A percentile compares a stretch with the other conserved stretches of the same genome.
Conservation (phyloP, 169 alveolate species). For the Cyclospora cayetanensis region DNA sequence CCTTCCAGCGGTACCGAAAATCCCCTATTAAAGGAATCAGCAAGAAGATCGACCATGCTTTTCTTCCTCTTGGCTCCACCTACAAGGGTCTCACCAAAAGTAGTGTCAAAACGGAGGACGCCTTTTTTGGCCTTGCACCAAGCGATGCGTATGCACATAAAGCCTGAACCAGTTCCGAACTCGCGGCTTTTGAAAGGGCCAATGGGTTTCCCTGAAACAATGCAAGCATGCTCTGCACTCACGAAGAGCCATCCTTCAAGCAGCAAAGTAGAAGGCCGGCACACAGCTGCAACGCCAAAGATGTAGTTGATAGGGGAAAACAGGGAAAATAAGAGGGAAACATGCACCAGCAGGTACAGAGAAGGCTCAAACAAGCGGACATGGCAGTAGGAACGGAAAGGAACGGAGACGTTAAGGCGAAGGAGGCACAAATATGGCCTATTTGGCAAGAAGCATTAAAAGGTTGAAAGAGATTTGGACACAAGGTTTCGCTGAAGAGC, state of each 20-base stretch:
- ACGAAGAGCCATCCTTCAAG: too few relatives aligned
- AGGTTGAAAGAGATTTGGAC: too few relatives aligned
- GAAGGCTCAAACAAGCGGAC: too few relatives aligned
- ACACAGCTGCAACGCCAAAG: not conserved
- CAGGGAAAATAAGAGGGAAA: not conserved
- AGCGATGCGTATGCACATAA: constrained; percentile 84
- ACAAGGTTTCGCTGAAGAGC: not conserved
- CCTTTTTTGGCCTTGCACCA: constrained; percentile 80
- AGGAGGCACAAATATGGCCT: too few relatives aligned
- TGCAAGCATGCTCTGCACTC: not conserved
- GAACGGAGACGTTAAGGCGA: too few relatives aligned
- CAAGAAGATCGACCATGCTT: not conserved
- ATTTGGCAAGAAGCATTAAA: too few relatives aligned
- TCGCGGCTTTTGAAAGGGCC: constrained; percentile 90
- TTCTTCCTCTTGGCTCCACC: too few relatives aligned
- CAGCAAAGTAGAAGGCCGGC: not conserved
- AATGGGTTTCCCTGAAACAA: constrained; percentile 81
- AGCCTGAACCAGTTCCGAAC: constrained; percentile 86
- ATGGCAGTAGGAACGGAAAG: too few relatives aligned
- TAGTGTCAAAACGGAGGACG: constrained; percentile 69
- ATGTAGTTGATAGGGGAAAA: not conserved
- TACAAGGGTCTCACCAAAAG: constrained; percentile 74
- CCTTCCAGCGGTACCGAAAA: too few relatives aligned
- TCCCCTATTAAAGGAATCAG: not conserved
- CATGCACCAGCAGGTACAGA: too few relatives aligned